Conservation (phyloP, 768 basidiomycete species). For the Trametes maxima region DNA sequence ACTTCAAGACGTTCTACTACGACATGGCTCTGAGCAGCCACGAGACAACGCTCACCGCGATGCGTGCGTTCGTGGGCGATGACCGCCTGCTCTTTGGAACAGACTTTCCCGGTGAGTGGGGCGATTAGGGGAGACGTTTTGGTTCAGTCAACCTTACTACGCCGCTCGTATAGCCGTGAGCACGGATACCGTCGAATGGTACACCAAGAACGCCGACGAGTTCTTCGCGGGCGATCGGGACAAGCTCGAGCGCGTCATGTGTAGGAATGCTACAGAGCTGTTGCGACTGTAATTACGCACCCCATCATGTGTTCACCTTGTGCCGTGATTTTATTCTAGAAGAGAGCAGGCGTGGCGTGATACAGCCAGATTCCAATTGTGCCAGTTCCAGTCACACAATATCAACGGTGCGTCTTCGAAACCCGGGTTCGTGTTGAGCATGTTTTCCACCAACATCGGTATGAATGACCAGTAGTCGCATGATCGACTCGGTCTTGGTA, state of each 20-base stretch:
- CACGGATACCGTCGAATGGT: constrained; percentile 60
- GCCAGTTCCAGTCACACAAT: too few species aligned
- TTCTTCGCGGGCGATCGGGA: constrained; percentile 46
- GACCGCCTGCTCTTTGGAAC: constrained; percentile 70
- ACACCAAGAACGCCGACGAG: constrained; percentile 52
- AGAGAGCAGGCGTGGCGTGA: too few species aligned
- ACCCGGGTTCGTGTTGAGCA: too few species aligned
- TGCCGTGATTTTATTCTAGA: too few species aligned
- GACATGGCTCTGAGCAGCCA: constrained; percentile 71
- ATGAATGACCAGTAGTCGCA: too few species aligned
- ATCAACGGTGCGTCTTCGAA: too few species aligned
- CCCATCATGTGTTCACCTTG: too few species aligned
- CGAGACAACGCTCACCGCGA: constrained; percentile 50
- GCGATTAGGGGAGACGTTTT: neutral
- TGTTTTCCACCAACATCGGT: too few species aligned
- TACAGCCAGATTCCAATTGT: too few species aligned
- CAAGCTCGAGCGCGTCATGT: constrained; percentile 47
- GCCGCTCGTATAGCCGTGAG: constrained; percentile 51
- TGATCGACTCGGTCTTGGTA: too few species aligned
- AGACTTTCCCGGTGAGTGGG: constrained; percentile 68
- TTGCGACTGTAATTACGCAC: constrained; percentile 39
- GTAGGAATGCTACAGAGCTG: constrained; percentile 53
- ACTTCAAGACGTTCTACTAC: constrained; percentile 73
- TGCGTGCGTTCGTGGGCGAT: constrained; percentile 51
- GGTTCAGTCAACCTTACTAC: neutral